Base-by-base conservation (phyloP, 108 stramenopile species). In the Halocafeteria seosinensis region DNA sequence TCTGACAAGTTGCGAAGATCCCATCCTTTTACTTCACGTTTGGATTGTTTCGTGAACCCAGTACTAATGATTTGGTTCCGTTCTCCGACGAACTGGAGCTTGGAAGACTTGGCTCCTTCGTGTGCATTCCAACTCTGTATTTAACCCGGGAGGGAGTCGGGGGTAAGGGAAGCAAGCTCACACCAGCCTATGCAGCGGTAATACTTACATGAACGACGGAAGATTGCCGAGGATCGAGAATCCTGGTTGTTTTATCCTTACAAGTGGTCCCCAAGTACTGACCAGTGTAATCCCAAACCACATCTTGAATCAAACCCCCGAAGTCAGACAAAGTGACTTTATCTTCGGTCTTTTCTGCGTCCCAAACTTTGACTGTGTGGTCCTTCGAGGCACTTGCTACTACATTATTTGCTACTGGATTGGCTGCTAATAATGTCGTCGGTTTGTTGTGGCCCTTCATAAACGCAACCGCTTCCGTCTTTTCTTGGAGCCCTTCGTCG, bases 1-100 rank as follows among this genome's bases (percentile, higher is more conserved):
- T 78, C 75, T 24, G 70, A 64, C 35, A 85, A 60, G 58, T 87
- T 86, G 33, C 82, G 80, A 55, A 87, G 72, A 75, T 98, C 97
- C 94, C 94, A 98, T 65, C 95, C 82, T 76, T 98, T 98, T 64
- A 98, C 79, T 76, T 98, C 90, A 37, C 97, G 90, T 38, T 79
- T 77, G 38, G 82, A 79, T 67, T 83, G 79, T 65, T 85, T 83
- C 13, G 91, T 89, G 66, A 91, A 87, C 38, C 97, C 97, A 2
- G 85, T 85, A 31, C 91, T 82, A 27, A 90, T 63, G 33, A 98
- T 69, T 66, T 91, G 93, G 12, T 87, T 91, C 27, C 75, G 64
- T 30, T 87, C 78, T 12, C 91, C 94, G 57, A 94, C 69, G 69
- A 78, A 91, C 9, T 76, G 51, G 30, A 92, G 65, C 76, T 98